Conservation (phyloP, 306 rosid species). For the Prosopis cineraria region DNA sequence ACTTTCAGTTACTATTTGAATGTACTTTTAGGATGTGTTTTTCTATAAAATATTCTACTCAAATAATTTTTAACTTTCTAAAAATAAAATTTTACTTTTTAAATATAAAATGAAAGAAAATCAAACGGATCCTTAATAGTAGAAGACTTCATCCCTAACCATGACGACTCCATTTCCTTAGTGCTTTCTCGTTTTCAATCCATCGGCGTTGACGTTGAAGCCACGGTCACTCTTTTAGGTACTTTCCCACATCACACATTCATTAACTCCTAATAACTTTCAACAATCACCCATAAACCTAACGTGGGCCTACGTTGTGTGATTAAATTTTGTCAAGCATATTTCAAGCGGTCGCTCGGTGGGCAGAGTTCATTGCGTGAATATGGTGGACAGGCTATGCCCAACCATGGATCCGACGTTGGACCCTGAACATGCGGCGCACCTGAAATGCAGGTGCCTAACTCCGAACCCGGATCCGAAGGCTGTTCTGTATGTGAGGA, state of each 20-base stretch:
- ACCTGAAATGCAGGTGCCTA: conserved; percentile 74
- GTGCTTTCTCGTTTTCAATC: conserved; percentile 78
- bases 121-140: too few species aligned
- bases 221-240: conserved; percentile 79
- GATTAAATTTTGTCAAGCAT: too few species aligned
- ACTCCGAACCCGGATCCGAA: conserved; percentile 62
- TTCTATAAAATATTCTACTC: too few species aligned
- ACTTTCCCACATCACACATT: background rate
- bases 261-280: too few species aligned
- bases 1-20: too few species aligned
- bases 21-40: too few species aligned
- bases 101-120: too few species aligned
- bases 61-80: too few species aligned
- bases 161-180: conserved; percentile 62
- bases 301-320: background rate
- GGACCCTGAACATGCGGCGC: conserved; percentile 55
- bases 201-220: conserved; percentile 73
- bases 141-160: conserved; percentile 66
- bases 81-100: too few species aligned
- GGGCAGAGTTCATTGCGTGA: conserved; percentile 77
- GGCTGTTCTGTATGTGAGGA: conserved; percentile 57
- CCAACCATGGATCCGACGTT: conserved; percentile 62
- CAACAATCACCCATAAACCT: background rate
- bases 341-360: conserved; percentile 78
- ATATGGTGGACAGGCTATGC: conserved; percentile 65